Evolutionary conservation across 2,329 filamentous ascomycete genomes (phyloP).

Genomic region (Penicillium thymicola): DNA sequence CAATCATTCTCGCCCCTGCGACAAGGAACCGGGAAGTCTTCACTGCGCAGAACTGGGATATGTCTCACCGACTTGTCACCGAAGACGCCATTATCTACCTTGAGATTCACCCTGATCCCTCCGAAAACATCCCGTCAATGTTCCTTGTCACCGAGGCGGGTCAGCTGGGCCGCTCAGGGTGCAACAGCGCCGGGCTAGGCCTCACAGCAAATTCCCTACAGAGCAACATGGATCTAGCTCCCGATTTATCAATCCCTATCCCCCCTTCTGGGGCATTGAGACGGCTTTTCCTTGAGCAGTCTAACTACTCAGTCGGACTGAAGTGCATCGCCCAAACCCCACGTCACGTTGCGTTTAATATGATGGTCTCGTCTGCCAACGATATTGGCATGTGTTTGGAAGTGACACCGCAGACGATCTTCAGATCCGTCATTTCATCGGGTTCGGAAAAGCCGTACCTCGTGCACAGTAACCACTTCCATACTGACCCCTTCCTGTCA

Average conservation of each 20-base stretch:
- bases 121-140: not conserved
- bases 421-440: not conserved
- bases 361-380: not conserved
- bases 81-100: not conserved
- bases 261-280: not conserved
- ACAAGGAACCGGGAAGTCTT: not conserved
- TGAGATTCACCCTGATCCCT: not conserved
- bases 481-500: not conserved
- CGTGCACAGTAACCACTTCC: not conserved
- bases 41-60: not conserved
- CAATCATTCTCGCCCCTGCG: not conserved
- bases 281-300: not conserved
- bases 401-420: not conserved
- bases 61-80: not conserved
- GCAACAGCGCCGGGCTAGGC: not conserved
- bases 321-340: not conserved
- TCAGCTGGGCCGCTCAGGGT: not conserved
- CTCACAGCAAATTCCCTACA: not conserved
- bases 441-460: not conserved
- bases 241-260: not conserved
- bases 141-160: not conserved
- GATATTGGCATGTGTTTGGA: not conserved
- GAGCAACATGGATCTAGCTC: not conserved
- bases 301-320: not conserved
- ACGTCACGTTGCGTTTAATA: not conserved